Conservation (phyloP, 371 early-diverging fungal genomes). For the Mortierella sp. region DNA sequence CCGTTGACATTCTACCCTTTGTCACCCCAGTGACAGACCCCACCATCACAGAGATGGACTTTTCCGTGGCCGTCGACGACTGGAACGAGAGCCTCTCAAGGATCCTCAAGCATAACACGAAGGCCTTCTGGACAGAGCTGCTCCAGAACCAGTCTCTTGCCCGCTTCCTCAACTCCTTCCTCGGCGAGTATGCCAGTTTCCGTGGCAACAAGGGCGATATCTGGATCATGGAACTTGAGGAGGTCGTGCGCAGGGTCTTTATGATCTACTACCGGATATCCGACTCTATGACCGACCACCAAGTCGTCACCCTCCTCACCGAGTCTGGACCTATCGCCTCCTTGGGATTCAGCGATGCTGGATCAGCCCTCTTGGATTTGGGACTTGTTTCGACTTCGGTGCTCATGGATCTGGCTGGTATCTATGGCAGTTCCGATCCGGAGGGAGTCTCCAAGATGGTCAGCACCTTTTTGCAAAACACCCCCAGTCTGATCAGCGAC, state of each 20-base stretch:
- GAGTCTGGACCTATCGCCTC: conserved; percentile 9
- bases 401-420: conserved; percentile 60
- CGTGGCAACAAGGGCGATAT: conserved; percentile 34
- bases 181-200: conserved; percentile 50
- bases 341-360: conserved; percentile 27
- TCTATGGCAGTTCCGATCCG: conserved; percentile 62
- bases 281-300: conserved; percentile 35
- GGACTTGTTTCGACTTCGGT: conserved; percentile 58
- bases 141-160: conserved; percentile 30
- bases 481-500: conserved; percentile 42
- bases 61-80: conserved; percentile 54
- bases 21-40: conserved; percentile 47
- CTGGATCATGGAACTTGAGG: conserved; percentile 50
- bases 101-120: conserved; percentile 42
- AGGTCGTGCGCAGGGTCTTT: conserved; percentile 48
- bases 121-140: conserved; percentile 46
- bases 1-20: conserved; percentile 45
- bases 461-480: conserved; percentile 32
- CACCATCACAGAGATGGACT: conserved; percentile 43
- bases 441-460: conserved; percentile 57
- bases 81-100: conserved; percentile 51
- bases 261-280: conserved; percentile 39
- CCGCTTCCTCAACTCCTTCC: conserved; percentile 43
- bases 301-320: conserved; percentile 17
- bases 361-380: conserved; percentile 42